Evolutionary conservation across 1,139 yeast genomes (phyloP).

Genomic region (Diutina catenulata): DNA sequence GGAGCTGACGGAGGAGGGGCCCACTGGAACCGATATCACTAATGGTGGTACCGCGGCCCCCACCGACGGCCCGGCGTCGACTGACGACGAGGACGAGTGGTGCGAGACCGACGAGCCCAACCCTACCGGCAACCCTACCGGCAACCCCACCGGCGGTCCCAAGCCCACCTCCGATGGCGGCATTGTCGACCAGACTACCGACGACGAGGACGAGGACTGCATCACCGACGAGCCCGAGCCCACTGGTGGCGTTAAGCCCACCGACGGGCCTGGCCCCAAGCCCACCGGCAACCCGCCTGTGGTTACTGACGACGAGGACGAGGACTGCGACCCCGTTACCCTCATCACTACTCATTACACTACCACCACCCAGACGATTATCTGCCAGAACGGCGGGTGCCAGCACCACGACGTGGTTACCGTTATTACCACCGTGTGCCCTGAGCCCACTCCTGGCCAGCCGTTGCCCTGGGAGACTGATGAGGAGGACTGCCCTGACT

Average conservation of each 20-base stretch:
- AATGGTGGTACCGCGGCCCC: neutral
- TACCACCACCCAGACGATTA: neutral
- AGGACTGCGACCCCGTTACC: conserved; percentile 1
- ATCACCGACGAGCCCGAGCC: neutral
- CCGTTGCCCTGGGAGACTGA: neutral
- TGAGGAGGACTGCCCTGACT: conserved; percentile 1
- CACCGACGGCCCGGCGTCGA: no score
- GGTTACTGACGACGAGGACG: conserved; percentile 2
- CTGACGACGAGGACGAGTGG: neutral
- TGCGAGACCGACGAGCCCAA: neutral
- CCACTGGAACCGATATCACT: neutral
- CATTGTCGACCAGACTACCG: neutral
- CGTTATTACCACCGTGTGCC: conserved; percentile 1
- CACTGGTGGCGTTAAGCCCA: neutral
- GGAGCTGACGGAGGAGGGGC: no score
- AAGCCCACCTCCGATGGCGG: neutral
- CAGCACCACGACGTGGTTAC: neutral
- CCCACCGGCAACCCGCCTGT: neutral
- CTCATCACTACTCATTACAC: conserved; percentile 1
- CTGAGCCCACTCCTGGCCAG: neutral
- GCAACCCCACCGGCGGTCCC: neutral
- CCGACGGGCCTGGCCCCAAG: neutral
- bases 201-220: neutral
- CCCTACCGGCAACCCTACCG: neutral
- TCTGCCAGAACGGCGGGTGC: conserved; percentile 1